These are phyloP conservation scores for Bacidia gigantensis DNA, from an alignment of 495 filamentous ascomycete genomes.

Conservation along the genomic window DNA sequence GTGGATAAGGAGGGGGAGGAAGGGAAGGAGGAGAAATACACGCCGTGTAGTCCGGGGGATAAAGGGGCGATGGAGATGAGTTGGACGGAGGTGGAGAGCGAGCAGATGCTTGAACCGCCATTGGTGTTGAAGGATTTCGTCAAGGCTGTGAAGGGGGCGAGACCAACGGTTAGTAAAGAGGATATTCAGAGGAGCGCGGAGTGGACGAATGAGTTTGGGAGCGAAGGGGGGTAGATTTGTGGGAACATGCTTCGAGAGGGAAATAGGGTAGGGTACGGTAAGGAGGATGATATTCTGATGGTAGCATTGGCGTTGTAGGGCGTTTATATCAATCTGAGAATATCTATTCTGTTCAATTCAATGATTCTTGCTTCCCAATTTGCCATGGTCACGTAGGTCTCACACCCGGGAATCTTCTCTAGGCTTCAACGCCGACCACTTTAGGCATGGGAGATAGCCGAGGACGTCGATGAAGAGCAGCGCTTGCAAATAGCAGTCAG, in stretches of 20 bases:
- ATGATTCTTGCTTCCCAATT: too few species aligned
- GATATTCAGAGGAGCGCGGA: conserved; percentile 77
- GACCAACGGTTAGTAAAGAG: conserved; percentile 77
- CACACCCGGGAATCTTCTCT: too few species aligned
- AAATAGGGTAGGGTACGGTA: background rate
- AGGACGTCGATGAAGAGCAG: too few species aligned
- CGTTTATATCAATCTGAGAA: background rate
- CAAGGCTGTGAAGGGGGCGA: conserved; percentile 71
- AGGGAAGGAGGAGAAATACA: conserved; percentile 46
- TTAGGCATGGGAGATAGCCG: too few species aligned
- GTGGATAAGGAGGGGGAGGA: background rate
- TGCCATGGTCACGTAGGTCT: too few species aligned
- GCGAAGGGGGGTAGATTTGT: conserved; percentile 53
- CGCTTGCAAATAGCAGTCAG: too few species aligned
- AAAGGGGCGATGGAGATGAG: conserved; percentile 75
- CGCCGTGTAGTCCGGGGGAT: conserved; percentile 91
- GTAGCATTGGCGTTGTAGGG: background rate
- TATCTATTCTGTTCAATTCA: too few species aligned
- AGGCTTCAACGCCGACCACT: too few species aligned
- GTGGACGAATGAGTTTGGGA: conserved; percentile 95
- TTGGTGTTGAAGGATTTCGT: conserved; percentile 86
- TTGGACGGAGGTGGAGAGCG: conserved; percentile 76
- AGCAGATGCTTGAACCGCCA: conserved; percentile 71
- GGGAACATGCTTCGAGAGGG: background rate
- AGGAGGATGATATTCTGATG: background rate